Evolutionary conservation across 116 monocot genomes (phyloP), one percentile per base, ranked within the genome.

Genomic region (Phalaenopsis hybrid): DNA sequence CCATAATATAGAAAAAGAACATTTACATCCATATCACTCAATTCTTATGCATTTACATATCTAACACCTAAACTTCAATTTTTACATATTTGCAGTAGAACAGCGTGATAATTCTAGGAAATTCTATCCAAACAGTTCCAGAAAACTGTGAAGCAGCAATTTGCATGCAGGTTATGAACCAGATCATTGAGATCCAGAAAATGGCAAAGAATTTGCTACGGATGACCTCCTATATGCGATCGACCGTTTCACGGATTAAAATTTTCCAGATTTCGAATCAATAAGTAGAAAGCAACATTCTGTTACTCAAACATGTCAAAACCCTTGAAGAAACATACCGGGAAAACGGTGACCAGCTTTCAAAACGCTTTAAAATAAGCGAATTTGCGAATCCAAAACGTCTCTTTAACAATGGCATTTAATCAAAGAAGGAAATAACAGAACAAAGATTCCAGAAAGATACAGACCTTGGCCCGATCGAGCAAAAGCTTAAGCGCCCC

Each of bases 101-200:
- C 15, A 72, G 4, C 41, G 41, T 72, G 72, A 72, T 16, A 72
- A 16, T 72, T 72, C 16, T 72, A 15, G 5, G 41, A 33, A 72
- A 72, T 37, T 72, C 9, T 41, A 41, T 41, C 34, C 41, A 15
- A 72, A 72, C 15, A 6, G 17, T 34, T 43, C 4, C 37, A 72
- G 41, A 72, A 72, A 72, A 72, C 15, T 33, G 72, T 72, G 72
- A 72, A 72, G 0, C 72, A 72, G 67, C 72, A 72, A 72, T 72
- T 34, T 6, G 41, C 8, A 72, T 72, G 41, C 16, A 43, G 41
- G 72, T 41, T 72, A 41, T 72, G 37, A 37, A 72, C 1, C 21
- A 23, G 25, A 21, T 65, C 65, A 20, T 41, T 17, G 21, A 72
- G 72, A 72, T 28, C 1, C 4, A 72, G 4, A 72, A 72, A 5